These are phyloP conservation scores for Prinsepia uniflora DNA, from an alignment of 306 rosid species.

Conservation along the genomic window DNA sequence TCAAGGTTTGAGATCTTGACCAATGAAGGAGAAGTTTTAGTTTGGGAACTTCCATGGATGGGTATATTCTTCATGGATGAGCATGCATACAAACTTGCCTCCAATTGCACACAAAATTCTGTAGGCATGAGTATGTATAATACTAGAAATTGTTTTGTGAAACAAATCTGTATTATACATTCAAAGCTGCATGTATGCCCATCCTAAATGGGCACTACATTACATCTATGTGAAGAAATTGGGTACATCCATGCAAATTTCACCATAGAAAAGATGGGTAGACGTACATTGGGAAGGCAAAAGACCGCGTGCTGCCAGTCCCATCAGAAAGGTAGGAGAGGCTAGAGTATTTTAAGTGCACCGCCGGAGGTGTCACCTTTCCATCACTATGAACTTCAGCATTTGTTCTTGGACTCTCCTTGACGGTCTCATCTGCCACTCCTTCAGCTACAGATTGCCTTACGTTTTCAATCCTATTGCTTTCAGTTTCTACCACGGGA, in stretches of 20 bases:
- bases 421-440: constrained; percentile 22
- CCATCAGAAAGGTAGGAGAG: constrained; percentile 34
- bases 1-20: neutral
- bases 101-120: neutral
- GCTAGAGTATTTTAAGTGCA: constrained; percentile 25
- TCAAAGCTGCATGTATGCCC: neutral
- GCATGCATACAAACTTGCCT: neutral
- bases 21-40: constrained; percentile 3
- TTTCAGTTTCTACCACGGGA: constrained; percentile 22
- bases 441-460: constrained; percentile 22
- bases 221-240: constrained; percentile 3
- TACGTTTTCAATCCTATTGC: constrained; percentile 11
- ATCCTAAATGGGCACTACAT: constrained; percentile 1
- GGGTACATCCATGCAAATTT: neutral
- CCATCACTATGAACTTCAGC: constrained; percentile 14
- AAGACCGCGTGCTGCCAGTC: constrained; percentile 34
- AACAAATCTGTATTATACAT: neutral
- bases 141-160: neutral
- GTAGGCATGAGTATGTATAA: neutral
- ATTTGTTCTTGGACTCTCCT: constrained; percentile 10
- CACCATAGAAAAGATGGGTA: constrained; percentile 5
- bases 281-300: constrained; percentile 65
- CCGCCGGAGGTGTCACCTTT: constrained; percentile 18
- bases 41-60: constrained; percentile 20
- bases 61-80: no score